Evolutionary conservation across 2,329 filamentous ascomycete species (phyloP), one percentile per base, ranked within the genome.

Genomic region (Ceratocystis alfenasii): DNA sequence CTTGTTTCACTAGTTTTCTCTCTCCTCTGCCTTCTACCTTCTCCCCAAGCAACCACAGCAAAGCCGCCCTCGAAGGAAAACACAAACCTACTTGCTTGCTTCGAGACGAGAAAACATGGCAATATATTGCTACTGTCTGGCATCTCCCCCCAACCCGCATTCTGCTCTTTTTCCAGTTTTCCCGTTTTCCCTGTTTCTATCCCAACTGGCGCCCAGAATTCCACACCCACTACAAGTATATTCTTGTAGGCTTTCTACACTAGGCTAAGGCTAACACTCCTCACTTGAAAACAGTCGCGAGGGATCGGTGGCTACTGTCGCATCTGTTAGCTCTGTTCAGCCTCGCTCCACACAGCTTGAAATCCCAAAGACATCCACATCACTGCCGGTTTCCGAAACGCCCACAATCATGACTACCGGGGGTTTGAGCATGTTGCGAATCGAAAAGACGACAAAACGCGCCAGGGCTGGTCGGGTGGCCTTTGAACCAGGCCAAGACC

Each of bases 361-460:
- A 20, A 36, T 36, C 8, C 2, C 55, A 4, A 59, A 36, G 30
- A 8, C 28, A 15, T 4, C 5, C 12, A n/a, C 55, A 17, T n/a
- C 55, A 10, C 7, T 30, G 12, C 3, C 55, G 3, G 25, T n/a
- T 10, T 8, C 55, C 1, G 33, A 15, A 10, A 33, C 28, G 17
- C 17, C 30, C 30, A 3, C 55, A 6, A 20, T 41, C 28, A 62
- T 25, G 59, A n/a, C 59, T 8, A 63, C 17, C 62, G 33, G 28
- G 48, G 15, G 62, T 41, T 15, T 4, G 20, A 63, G 73, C 76
- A n/a, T 2, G 69, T 74, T 53, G 71, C 73, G 20, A 8, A 30
- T 20, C 28, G 55, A 59, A 7, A 59, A 36, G 30, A 59, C 55
- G 17, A 33, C 46, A 46, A 63, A 45, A 46, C 61, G 65, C n/a